A percentile compares a stretch with the other conserved stretches of the same genome.
These are phyloP conservation scores for Cajanus cajan DNA, from an alignment of 306 rosid genomes.

Conservation along the genomic window DNA sequence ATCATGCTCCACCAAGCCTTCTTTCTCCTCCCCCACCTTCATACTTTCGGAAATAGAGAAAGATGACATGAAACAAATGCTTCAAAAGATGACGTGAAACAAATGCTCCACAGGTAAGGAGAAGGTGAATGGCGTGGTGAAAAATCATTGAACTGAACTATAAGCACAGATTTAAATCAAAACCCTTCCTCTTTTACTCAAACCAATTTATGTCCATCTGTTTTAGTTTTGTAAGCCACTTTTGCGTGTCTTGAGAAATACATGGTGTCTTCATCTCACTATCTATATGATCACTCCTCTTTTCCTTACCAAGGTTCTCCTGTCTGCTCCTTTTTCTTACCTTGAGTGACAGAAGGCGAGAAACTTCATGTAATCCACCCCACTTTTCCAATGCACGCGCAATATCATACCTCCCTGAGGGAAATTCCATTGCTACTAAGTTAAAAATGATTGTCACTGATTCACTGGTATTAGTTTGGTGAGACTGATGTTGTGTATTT, in stretches of 20 bases:
- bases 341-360: constrained; percentile 68
- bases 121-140: not conserved
- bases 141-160: not conserved
- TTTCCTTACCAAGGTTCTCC: constrained; percentile 41
- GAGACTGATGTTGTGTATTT: not conserved
- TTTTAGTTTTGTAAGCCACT: constrained; percentile 64
- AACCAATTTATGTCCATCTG: constrained; percentile 71
- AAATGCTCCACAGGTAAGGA: too few species aligned
- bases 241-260: constrained; percentile 62
- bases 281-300: constrained; percentile 41
- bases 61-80: too few species aligned
- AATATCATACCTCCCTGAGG: constrained; percentile 67
- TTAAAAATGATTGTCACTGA: not conserved
- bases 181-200: constrained; percentile 36
- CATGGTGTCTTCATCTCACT: constrained; percentile 36
- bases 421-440: constrained; percentile 3
- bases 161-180: not conserved
- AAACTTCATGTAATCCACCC: constrained; percentile 89
- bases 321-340: constrained; percentile 65
- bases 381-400: constrained; percentile 84
- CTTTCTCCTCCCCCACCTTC: not conserved
- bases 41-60: too few species aligned
- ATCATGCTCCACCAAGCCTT: not conserved
- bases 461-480: constrained; percentile 11
- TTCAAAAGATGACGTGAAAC: too few species aligned